phyloP scores from a whole-genome alignment of 148 eudicot genomes.

The Cornus controversa region DNA sequence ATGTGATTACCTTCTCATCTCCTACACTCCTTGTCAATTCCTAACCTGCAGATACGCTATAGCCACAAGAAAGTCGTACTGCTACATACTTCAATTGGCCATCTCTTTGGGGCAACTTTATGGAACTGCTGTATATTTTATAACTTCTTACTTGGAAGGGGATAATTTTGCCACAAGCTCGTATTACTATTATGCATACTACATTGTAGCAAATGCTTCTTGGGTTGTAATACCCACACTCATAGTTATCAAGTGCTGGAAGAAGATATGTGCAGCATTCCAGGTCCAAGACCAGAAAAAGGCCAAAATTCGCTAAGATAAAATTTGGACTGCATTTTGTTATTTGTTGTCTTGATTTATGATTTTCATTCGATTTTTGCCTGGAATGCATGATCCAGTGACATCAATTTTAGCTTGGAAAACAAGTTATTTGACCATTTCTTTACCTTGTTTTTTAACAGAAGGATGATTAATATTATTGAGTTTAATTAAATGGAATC shows the following conservation, averaged over 20 bases:
- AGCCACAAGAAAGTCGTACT: slow-evolving; percentile 67
- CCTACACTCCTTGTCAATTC: background rate
- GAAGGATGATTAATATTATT: background rate
- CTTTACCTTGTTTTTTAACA: background rate
- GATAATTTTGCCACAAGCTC: slow-evolving; percentile 59
- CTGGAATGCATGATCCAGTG: no score
- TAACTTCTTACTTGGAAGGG: slow-evolving; percentile 74
- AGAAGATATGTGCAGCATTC: slow-evolving; percentile 61
- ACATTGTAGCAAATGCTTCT: slow-evolving; percentile 54
- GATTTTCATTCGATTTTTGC: no score
- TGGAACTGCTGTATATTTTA: slow-evolving; percentile 72
- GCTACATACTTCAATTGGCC: slow-evolving; percentile 68
- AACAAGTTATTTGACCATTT: no score
- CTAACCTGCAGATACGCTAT: slow-evolving; percentile 75
- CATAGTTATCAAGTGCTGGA: slow-evolving; percentile 74
- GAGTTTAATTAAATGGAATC: background rate
- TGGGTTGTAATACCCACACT: slow-evolving; percentile 76
- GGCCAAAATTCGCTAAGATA: slow-evolving; percentile 40
- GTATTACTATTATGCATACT: slow-evolving; percentile 69
- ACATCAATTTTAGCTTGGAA: no score
- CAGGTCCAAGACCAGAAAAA: slow-evolving; percentile 43
- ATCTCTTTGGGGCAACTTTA: slow-evolving; percentile 85
- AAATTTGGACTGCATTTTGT: background rate
- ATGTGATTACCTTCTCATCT: no score
- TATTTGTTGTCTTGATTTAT: no score